Evolutionary conservation across 768 basidiomycete species (phyloP).

Genomic region (Sarcodon sp.): DNA sequence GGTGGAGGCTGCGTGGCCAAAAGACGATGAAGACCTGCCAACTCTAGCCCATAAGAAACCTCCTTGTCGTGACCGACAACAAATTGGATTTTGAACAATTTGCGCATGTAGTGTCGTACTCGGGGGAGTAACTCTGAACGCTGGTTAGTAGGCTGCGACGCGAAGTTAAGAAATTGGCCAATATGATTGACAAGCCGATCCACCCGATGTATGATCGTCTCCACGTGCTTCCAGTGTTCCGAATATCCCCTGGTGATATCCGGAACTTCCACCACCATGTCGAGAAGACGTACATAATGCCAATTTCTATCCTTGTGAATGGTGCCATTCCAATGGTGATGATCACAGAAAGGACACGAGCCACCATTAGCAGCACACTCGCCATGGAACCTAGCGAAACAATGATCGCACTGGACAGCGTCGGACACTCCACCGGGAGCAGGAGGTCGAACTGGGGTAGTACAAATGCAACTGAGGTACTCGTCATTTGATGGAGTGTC

Average conservation of each 20-base stretch:
- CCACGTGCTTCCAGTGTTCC: slow-evolving; percentile 67
- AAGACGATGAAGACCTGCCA: slow-evolving; percentile 73
- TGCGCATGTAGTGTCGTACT: slow-evolving; percentile 85
- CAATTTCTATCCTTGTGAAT: slow-evolving; percentile 73
- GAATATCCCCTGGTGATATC: slow-evolving; percentile 72
- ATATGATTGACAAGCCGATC: slow-evolving; percentile 65
- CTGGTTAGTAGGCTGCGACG: slow-evolving; percentile 57
- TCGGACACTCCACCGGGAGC: slow-evolving; percentile 62
- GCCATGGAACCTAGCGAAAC: slow-evolving; percentile 78
- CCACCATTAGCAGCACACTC: slow-evolving; percentile 81
- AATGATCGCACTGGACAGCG: slow-evolving; percentile 86
- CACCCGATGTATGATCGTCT: slow-evolving; percentile 67
- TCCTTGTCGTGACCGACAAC: slow-evolving; percentile 76
- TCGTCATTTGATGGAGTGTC: slow-evolving; percentile 71
- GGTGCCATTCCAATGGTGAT: slow-evolving; percentile 83
- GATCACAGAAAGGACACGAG: slow-evolving; percentile 85
- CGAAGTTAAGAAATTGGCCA: slow-evolving; percentile 69
- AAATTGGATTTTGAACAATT: slow-evolving; percentile 81
- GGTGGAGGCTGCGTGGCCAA: slow-evolving; percentile 53
- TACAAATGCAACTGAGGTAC: slow-evolving; percentile 80
- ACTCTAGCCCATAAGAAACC: slow-evolving; percentile 70
- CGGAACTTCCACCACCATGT: slow-evolving; percentile 59
- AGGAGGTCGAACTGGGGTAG: slow-evolving; percentile 64
- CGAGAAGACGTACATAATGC: slow-evolving; percentile 73
- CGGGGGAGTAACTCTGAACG: slow-evolving; percentile 68